Conservation (phyloP, 768 basidiomycete genomes). For the Baorangia bicolor region DNA sequence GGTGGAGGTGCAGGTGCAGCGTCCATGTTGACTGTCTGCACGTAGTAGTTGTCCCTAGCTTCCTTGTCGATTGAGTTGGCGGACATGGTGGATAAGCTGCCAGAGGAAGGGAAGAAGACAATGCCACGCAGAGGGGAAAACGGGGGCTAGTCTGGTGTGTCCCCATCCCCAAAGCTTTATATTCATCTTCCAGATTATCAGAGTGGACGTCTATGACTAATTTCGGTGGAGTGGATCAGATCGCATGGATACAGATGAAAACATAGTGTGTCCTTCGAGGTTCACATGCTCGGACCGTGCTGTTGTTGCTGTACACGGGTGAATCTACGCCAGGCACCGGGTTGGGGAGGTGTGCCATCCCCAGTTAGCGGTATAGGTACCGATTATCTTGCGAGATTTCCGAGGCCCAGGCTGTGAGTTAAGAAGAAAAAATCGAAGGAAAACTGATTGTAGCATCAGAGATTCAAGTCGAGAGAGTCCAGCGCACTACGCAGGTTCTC, state of each 20-base stretch:
- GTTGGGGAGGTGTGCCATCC: background rate
- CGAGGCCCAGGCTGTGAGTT: background rate
- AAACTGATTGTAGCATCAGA: background rate
- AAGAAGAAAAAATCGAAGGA: constrained; percentile 4
- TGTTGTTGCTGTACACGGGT: constrained; percentile 1
- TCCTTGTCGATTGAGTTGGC: constrained; percentile 25
- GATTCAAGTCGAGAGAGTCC: background rate
- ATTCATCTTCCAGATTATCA: background rate
- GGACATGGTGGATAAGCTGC: constrained; percentile 17
- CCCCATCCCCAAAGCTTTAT: constrained; percentile 15
- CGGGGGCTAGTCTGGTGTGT: background rate
- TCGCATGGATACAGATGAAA: constrained; percentile 3
- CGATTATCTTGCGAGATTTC: constrained; percentile 9
- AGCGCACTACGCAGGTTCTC: background rate
- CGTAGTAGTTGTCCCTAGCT: constrained; percentile 25
- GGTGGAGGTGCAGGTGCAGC: constrained; percentile 9
- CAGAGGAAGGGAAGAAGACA: background rate
- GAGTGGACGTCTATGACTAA: background rate
- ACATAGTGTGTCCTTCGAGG: background rate
- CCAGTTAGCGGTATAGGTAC: constrained; percentile 13
- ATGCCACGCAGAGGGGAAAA: background rate
- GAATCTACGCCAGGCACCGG: constrained; percentile 9
- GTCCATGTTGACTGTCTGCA: constrained; percentile 27
- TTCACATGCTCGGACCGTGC: constrained; percentile 7
- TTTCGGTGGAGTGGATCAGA: background rate